Conservation (phyloP, 2,329 filamentous ascomycete genomes). For the Microthyrium microscopicum region DNA sequence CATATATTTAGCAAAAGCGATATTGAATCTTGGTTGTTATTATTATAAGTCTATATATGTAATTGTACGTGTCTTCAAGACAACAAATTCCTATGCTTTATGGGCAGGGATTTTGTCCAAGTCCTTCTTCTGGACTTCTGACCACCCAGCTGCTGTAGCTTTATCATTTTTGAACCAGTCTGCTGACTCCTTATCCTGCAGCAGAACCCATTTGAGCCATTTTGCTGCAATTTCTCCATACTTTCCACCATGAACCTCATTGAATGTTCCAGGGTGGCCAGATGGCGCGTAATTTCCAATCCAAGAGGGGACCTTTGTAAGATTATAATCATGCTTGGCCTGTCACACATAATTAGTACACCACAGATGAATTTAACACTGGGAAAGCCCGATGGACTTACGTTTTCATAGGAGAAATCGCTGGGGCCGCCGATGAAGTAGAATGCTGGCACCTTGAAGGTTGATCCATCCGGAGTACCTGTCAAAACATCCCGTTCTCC, state of each 20-base stretch:
- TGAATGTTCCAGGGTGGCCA: slow-evolving; percentile 6
- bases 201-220: slow-evolving; percentile 6
- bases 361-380: no score
- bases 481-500: no score
- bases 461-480: neutral
- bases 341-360: no score
- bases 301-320: neutral
- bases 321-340: slow-evolving; percentile 6
- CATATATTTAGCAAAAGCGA: no score
- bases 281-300: slow-evolving; percentile 6
- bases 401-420: slow-evolving; percentile 8
- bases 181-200: neutral
- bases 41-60: no score
- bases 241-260: slow-evolving; percentile 2
- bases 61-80: no score
- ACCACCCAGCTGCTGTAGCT: slow-evolving; percentile 6
- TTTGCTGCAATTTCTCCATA: slow-evolving; percentile 2
- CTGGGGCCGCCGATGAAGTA: slow-evolving; percentile 5
- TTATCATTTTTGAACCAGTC: neutral
- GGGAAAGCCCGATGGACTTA: no score
- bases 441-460: slow-evolving; percentile 4
- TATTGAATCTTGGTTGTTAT: no score
- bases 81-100: no score
- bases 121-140: slow-evolving; percentile 2
- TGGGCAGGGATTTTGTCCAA: no score